These are phyloP conservation scores for Dothideomycetidae sp. DNA, from an alignment of 2,329 filamentous ascomycete species.

Conservation along the genomic window DNA sequence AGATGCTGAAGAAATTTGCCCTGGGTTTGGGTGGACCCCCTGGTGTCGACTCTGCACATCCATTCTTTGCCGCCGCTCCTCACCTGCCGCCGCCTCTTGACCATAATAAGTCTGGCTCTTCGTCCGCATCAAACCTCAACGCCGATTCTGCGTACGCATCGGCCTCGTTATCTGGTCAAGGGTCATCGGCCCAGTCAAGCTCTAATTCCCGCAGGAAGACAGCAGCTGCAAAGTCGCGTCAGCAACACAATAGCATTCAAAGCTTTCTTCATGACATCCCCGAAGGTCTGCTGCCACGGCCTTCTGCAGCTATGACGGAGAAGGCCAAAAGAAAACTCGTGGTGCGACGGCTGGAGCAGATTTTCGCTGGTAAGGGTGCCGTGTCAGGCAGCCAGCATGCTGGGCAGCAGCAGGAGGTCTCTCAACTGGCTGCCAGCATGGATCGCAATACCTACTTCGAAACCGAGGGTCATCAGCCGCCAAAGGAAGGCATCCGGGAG, in stretches of 20 bases:
- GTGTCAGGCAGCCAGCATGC: constrained; percentile 31
- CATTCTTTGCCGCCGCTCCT: constrained; percentile 3
- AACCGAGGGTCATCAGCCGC: constrained; percentile 23
- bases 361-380: constrained; percentile 59
- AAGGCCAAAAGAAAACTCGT: constrained; percentile 63
- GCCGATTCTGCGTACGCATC: constrained; percentile 50
- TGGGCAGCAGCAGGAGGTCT: constrained; percentile 43
- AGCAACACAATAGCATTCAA: constrained; percentile 45
- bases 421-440: constrained; percentile 37
- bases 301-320: constrained; percentile 47
- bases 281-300: constrained; percentile 49
- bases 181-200: constrained; percentile 25
- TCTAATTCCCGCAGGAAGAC: constrained; percentile 15
- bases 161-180: constrained; percentile 31
- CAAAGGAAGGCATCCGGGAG: constrained; percentile 31
- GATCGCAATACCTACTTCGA: constrained; percentile 28
- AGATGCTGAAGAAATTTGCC: constrained; percentile 56
- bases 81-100: constrained; percentile 32
- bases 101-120: constrained; percentile 46
- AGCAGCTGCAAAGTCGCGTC: constrained; percentile 19
- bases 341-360: constrained; percentile 60
- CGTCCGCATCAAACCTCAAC: constrained; percentile 35
- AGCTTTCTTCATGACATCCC: constrained; percentile 61
- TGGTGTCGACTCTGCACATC: constrained; percentile 17
- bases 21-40: constrained; percentile 42